Conservation (phyloP, 2,329 filamentous ascomycete genomes). For the Lachnellula willkommii region DNA sequence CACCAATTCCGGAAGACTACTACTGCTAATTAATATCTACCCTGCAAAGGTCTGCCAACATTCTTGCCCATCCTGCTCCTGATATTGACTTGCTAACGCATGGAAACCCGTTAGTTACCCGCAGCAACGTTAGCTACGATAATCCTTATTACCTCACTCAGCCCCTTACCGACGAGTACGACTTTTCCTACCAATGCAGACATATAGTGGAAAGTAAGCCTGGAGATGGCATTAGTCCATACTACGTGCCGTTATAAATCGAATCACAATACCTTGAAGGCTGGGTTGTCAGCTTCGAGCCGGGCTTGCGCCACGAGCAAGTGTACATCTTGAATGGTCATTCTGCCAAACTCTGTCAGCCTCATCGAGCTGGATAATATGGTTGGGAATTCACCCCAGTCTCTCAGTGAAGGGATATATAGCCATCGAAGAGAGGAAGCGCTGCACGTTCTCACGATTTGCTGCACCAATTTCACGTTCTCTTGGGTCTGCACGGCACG, state of each 20-base stretch:
- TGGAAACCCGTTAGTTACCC: neutral
- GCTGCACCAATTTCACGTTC: slow-evolving; percentile 48
- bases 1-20: too few relatives aligned
- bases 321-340: slow-evolving; percentile 53
- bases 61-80: neutral
- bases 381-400: slow-evolving; percentile 16
- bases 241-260: neutral
- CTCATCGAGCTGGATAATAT: slow-evolving; percentile 2
- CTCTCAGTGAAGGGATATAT: slow-evolving; percentile 48
- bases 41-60: too few relatives aligned
- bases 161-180: slow-evolving; percentile 22
- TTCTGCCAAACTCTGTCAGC: slow-evolving; percentile 35
- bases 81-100: neutral
- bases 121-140: neutral
- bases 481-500: slow-evolving; percentile 39
- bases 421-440: slow-evolving; percentile 49
- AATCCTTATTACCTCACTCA: neutral
- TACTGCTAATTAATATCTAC: too few relatives aligned
- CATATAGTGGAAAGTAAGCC: slow-evolving; percentile 61
- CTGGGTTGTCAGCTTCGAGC: slow-evolving; percentile 46
- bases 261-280: slow-evolving; percentile 45
- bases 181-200: slow-evolving; percentile 58
- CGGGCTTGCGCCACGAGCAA: slow-evolving; percentile 52
- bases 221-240: slow-evolving; percentile 11
- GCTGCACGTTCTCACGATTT: slow-evolving; percentile 50